Conservation (phyloP, 2,329 filamentous ascomycete species). For the Diaporthe batatas region DNA sequence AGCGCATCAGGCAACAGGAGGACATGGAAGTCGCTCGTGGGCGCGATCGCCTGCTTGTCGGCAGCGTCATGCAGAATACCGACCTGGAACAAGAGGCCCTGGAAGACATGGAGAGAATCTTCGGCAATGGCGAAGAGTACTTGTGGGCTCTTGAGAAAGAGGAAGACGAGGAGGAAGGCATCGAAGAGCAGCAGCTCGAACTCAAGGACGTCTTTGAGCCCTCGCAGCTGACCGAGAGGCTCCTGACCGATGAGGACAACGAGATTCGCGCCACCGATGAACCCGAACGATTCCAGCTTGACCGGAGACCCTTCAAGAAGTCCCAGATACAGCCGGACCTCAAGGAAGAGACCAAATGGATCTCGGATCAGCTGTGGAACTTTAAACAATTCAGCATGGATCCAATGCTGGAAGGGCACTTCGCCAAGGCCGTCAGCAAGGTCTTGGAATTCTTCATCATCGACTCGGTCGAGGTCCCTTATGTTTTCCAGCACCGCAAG, state of each 20-base stretch:
- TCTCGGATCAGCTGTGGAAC: slow-evolving; percentile 88
- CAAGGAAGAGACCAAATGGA: slow-evolving; percentile 92
- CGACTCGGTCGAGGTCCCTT: slow-evolving; percentile 95
- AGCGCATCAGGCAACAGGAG: slow-evolving; percentile 80
- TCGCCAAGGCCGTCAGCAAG: slow-evolving; percentile 89
- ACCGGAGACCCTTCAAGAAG: slow-evolving; percentile 88
- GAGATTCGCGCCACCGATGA: slow-evolving; percentile 89
- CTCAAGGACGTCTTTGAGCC: slow-evolving; percentile 99
- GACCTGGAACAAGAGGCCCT: slow-evolving; percentile 92
- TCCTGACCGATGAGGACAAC: slow-evolving; percentile 96
- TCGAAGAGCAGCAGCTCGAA: slow-evolving; percentile 87
- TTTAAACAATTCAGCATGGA: slow-evolving; percentile 83
- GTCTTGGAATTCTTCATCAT: slow-evolving; percentile 96
- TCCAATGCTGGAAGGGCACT: slow-evolving; percentile 75
- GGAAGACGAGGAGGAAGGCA: slow-evolving; percentile 84
- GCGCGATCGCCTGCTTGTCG: slow-evolving; percentile 75
- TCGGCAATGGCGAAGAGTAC: slow-evolving; percentile 95
- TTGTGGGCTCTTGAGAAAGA: slow-evolving; percentile 93
- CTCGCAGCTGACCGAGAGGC: slow-evolving; percentile 91
- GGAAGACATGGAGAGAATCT: slow-evolving; percentile 96
- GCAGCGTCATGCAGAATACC: slow-evolving; percentile 80
- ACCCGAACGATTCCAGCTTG: slow-evolving; percentile 93
- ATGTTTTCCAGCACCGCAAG: slow-evolving; percentile 97
- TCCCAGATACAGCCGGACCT: slow-evolving; percentile 79
- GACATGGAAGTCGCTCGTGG: slow-evolving; percentile 91